Evolutionary conservation across 2,329 filamentous ascomycete genomes (phyloP).

Genomic region (Diplocarpon mali): DNA sequence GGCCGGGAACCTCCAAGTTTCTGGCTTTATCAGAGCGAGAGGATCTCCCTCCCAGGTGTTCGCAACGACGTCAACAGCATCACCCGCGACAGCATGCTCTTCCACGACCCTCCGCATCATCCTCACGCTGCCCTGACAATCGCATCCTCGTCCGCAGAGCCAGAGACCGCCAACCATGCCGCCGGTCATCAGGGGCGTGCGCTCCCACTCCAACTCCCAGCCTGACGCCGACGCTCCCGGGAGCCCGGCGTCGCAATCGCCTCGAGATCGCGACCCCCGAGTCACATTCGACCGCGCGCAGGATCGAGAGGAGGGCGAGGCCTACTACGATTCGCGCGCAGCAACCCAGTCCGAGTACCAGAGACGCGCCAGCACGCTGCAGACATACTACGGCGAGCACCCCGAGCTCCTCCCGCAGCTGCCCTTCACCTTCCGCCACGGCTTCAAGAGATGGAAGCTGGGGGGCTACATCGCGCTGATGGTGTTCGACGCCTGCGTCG

Average conservation of each 20-base stretch:
- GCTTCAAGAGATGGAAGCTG: slow-evolving; percentile 19
- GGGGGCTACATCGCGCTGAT: slow-evolving; percentile 31
- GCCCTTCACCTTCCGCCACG: slow-evolving; percentile 21
- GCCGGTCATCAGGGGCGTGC: neutral
- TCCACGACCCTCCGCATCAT: neutral
- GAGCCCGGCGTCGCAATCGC: neutral
- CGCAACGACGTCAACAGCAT: too few relatives aligned
- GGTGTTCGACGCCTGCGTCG: slow-evolving; percentile 36
- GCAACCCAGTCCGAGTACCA: slow-evolving; percentile 17
- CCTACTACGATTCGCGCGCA: slow-evolving; percentile 18
- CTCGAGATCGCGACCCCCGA: slow-evolving; percentile 5
- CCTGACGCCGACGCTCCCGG: neutral
- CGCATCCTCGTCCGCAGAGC: neutral
- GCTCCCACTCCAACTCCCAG: slow-evolving; percentile 1
- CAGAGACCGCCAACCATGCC: neutral
- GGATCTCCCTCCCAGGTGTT: too few relatives aligned
- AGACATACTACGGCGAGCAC: slow-evolving; percentile 18
- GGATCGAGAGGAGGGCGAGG: slow-evolving; percentile 13
- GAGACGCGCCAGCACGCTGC: slow-evolving; percentile 15
- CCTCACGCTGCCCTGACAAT: neutral
- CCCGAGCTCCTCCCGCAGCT: slow-evolving; percentile 19
- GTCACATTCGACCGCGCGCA: slow-evolving; percentile 15
- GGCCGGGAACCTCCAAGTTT: too few relatives aligned
- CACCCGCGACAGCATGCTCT: too few relatives aligned
- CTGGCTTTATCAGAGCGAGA: too few relatives aligned